Percentiles rank a stretch among this genome's conserved stretches.
These are phyloP conservation scores for Tolypocladium tundrense DNA, from an alignment of 2,329 filamentous ascomycete genomes.

Conservation along the genomic window DNA sequence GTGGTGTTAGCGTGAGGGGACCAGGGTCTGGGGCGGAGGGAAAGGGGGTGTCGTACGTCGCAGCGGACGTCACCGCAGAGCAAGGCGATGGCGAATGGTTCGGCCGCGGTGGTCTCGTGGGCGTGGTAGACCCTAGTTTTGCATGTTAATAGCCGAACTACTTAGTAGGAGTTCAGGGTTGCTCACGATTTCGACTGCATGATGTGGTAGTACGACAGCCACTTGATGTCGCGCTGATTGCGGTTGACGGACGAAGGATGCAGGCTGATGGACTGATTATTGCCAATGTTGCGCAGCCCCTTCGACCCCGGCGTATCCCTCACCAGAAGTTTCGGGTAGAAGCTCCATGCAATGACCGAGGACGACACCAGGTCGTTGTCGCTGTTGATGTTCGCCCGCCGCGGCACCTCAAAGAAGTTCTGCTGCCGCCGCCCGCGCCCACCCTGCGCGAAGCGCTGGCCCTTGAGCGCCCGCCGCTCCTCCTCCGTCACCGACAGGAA, in stretches of 20 bases:
- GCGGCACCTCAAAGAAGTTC: conserved; percentile 73
- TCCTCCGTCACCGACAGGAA: conserved; percentile 66
- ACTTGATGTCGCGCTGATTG: conserved; percentile 55
- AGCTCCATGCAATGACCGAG: conserved; percentile 83
- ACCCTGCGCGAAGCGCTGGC: conserved; percentile 49
- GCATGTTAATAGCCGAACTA: conserved; percentile 1
- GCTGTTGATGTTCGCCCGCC: conserved; percentile 63
- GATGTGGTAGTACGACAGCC: conserved; percentile 92
- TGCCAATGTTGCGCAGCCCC: conserved; percentile 82
- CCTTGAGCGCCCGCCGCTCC: conserved; percentile 60
- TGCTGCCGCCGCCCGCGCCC: conserved; percentile 49
- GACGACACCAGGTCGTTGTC: conserved; percentile 70
- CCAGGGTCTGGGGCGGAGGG: neutral
- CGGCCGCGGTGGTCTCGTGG: conserved; percentile 73
- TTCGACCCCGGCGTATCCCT: conserved; percentile 61
- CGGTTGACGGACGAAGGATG: conserved; percentile 89
- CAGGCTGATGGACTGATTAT: conserved; percentile 82
- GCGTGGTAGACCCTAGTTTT: conserved; percentile 67
- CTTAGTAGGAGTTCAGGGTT: neutral
- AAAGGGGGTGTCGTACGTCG: conserved; percentile 44
- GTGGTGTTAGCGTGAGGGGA: neutral
- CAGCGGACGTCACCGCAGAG: conserved; percentile 84
- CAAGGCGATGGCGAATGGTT: conserved; percentile 73
- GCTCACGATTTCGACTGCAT: conserved; percentile 80
- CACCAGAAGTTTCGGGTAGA: conserved; percentile 86